phyloP scores from a whole-genome alignment of 1,284 basidiomycete species.

The Cutaneotrichosporon arboriforme region DNA sequence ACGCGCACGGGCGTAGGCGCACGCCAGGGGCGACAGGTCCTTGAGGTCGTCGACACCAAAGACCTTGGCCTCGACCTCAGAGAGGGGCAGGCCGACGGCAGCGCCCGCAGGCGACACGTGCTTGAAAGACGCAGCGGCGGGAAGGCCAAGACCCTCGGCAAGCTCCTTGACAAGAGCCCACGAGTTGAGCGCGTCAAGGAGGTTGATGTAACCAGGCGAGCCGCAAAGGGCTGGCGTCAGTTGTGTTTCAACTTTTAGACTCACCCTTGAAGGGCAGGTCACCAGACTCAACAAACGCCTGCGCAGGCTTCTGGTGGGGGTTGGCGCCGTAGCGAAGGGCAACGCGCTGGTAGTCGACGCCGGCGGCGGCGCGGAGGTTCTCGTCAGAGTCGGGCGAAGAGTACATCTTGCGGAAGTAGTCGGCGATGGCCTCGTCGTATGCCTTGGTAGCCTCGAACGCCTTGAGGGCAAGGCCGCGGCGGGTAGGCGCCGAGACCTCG shows the following conservation, averaged over 20 bases:
- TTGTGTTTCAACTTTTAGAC: constrained; percentile 12
- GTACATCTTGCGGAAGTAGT: constrained; percentile 96
- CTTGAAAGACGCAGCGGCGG: constrained; percentile 98
- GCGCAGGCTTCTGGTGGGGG: constrained; percentile 97
- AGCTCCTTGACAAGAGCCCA: constrained; percentile 95
- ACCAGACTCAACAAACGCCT: constrained; percentile 87
- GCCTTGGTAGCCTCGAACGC: constrained; percentile 94
- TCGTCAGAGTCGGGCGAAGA: constrained; percentile 67
- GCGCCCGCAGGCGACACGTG: constrained; percentile 98
- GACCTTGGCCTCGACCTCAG: constrained; percentile 82
- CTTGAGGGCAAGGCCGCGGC: constrained; percentile 84
- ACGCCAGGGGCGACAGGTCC: constrained; percentile 78
- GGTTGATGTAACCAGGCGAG: constrained; percentile 97
- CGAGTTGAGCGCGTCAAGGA: constrained; percentile 96
- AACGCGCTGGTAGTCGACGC: constrained; percentile 68
- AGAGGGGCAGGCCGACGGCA: constrained; percentile 80
- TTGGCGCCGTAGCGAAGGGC: constrained; percentile 93
- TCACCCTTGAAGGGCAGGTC: constrained; percentile 89
- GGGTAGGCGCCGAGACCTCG: constrained; percentile 64
- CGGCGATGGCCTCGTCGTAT: constrained; percentile 93
- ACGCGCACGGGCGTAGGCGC: constrained; percentile 92
- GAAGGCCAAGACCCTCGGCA: constrained; percentile 68
- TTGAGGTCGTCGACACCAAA: constrained; percentile 95
- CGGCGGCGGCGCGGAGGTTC: constrained; percentile 58
- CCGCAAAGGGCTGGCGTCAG: constrained; percentile 68